A percentile compares a stretch with the other conserved stretches of the same genome.
Conservation (phyloP, 495 filamentous ascomycete species). For the Amorphotheca resinae region DNA sequence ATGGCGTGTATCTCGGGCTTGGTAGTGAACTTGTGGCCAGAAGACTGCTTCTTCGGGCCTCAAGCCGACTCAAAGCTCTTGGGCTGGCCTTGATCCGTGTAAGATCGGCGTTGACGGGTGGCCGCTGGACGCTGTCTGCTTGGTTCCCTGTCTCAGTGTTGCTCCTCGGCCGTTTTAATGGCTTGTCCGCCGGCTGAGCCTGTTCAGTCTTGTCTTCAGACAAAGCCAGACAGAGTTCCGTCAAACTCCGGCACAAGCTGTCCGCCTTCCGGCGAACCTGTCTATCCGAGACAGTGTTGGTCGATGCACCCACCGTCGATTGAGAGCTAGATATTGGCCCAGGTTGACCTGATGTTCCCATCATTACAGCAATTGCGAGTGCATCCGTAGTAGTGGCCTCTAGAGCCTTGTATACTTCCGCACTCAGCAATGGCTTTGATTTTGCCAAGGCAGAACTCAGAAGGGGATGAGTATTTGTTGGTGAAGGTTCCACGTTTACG, state of each 20-base stretch:
- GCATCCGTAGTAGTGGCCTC: slow-evolving; percentile 77
- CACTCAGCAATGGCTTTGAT: slow-evolving; percentile 49
- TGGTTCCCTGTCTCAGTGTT: slow-evolving; percentile 3
- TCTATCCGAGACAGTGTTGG: slow-evolving; percentile 54
- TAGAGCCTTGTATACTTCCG: slow-evolving; percentile 67
- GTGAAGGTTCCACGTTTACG: slow-evolving; percentile 19
- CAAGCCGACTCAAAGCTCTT: slow-evolving; percentile 55
- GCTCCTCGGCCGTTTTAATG: not conserved
- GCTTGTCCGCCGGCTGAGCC: slow-evolving; percentile 10
- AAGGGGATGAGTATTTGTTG: slow-evolving; percentile 53
- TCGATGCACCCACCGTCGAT: slow-evolving; percentile 48
- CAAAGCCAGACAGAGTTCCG: slow-evolving; percentile 81
- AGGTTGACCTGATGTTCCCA: slow-evolving; percentile 49
- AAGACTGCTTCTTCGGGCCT: slow-evolving; percentile 57
- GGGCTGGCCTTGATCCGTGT: slow-evolving; percentile 37
- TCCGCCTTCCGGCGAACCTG: slow-evolving; percentile 83
- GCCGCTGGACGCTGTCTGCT: slow-evolving; percentile 23
- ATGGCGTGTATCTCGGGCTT: slow-evolving; percentile 19
- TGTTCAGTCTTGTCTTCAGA: slow-evolving; percentile 40
- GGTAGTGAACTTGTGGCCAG: slow-evolving; percentile 26
- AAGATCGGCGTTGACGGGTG: slow-evolving; percentile 33
- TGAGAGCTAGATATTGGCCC: slow-evolving; percentile 47
- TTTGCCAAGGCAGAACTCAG: slow-evolving; percentile 71
- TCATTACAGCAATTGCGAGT: slow-evolving; percentile 56
- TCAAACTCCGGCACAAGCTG: slow-evolving; percentile 82